Conservation (phyloP, 495 filamentous ascomycete genomes). For the Penicillium ochrochloron region DNA sequence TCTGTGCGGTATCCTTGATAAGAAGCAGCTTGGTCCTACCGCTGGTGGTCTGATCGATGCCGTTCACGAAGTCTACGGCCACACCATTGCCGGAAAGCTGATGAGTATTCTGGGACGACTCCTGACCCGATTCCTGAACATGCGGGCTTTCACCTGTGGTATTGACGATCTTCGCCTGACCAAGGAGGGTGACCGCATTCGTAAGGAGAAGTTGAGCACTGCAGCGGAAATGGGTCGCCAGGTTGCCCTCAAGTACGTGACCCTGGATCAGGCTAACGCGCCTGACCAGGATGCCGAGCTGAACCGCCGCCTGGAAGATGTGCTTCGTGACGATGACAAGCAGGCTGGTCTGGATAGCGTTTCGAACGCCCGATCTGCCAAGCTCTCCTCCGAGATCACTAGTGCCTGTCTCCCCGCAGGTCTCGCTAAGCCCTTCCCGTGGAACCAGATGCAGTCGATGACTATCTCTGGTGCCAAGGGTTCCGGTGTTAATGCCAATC, state of each 20-base stretch:
- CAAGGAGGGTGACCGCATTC: conserved; percentile 71
- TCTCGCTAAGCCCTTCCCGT: conserved; percentile 88
- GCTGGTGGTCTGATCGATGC: conserved; percentile 88
- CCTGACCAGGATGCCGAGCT: conserved; percentile 69
- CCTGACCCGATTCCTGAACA: conserved; percentile 85
- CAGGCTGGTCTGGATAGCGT: conserved; percentile 85
- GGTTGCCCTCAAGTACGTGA: conserved; percentile 89
- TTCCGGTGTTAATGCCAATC: conserved; percentile 87
- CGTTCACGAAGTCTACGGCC: conserved; percentile 92
- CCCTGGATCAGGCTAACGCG: conserved; percentile 67
- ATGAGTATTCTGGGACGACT: conserved; percentile 89
- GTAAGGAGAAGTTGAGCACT: conserved; percentile 69
- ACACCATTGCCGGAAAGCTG: conserved; percentile 79
- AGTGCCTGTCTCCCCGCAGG: conserved; percentile 76
- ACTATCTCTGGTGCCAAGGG: conserved; percentile 97
- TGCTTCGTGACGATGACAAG: conserved; percentile 87
- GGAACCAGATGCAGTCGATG: conserved; percentile 99
- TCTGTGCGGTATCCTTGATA: conserved; percentile 90
- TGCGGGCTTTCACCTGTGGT: conserved; percentile 94
- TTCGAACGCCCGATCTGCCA: conserved; percentile 70
- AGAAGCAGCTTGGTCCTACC: conserved; percentile 88
- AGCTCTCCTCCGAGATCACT: conserved; percentile 80
- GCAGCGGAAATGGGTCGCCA: conserved; percentile 77
- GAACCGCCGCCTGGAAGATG: conserved; percentile 78
- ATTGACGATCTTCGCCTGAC: conserved; percentile 96